phyloP scores from a whole-genome alignment of 441 rosid species.

The Arabidopsis lyrata region DNA sequence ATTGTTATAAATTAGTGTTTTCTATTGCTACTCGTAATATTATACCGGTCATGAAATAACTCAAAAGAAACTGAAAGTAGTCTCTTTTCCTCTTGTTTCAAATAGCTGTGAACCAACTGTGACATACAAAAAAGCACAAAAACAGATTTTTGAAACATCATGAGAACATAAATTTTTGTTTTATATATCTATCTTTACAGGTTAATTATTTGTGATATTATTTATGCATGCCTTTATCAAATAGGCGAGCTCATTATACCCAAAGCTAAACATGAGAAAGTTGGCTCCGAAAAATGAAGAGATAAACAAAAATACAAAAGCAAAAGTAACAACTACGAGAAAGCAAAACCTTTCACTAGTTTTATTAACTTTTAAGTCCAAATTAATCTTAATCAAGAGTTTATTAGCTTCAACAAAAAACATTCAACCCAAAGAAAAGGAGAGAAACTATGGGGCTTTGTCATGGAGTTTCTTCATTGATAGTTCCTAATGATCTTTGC shows the following conservation, averaged over 20 bases:
- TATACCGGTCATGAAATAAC: too few relatives aligned
- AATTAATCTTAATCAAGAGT: slow-evolving; percentile 19
- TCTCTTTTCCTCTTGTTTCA: too few relatives aligned
- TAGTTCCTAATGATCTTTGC: slow-evolving; percentile 50
- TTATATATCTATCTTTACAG: not conserved
- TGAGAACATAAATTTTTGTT: too few relatives aligned
- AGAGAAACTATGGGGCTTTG: slow-evolving; percentile 16
- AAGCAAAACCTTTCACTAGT: slow-evolving; percentile 29
- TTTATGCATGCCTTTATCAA: not conserved
- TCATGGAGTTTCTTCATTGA: slow-evolving; percentile 29
- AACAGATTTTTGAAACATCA: too few relatives aligned
- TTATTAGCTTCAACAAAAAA: slow-evolving; percentile 37
- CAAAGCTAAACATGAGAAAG: slow-evolving; percentile 10
- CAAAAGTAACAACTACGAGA: slow-evolving; percentile 7
- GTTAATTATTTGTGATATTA: not conserved
- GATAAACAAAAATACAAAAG: not conserved
- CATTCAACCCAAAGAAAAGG: slow-evolving; percentile 20
- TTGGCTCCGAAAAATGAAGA: not conserved
- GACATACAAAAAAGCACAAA: too few relatives aligned
- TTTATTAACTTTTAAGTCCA: slow-evolving; percentile 4
- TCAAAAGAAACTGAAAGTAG: too few relatives aligned
- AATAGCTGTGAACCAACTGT: too few relatives aligned
- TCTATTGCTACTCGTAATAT: too few relatives aligned
- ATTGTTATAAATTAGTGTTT: too few relatives aligned
- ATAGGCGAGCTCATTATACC: not conserved